Evolutionary conservation across 148 eudicot genomes (phyloP), one percentile per base, ranked within the genome.

Genomic region (Linanthus parryae): DNA sequence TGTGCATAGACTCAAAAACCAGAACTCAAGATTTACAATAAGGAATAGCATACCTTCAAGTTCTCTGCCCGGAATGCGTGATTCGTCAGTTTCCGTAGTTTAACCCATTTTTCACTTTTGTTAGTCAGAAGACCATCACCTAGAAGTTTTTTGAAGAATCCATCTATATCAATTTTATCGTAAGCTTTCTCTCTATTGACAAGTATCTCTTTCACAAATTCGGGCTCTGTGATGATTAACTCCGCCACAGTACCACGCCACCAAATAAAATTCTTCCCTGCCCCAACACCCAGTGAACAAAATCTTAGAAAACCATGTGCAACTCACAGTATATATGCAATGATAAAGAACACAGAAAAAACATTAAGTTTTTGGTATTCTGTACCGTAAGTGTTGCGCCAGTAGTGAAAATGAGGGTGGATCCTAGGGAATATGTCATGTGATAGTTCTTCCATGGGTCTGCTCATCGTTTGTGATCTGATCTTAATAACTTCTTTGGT

Each of bases 51-150:
- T 49, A 49, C 72, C 20, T 56, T 68, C 47, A 68, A 61, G 18
- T 42, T 48, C 29, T 68, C 58, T 9, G 47, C 58, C 42, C 38
- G 57, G 16, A 68, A 61, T 17, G 62, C 45, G 19, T 61, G 72
- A 37, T 68, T 68, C 3, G 67, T 67, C 4, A 68, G 22, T 52
- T 61, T 68, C 5, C 63, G 29, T 7, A 41, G 42, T 39, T 56
- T 61, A 13, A 41, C 48, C 67, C 67, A 68, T 21, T 68, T 68
- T 10, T 68, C 58, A 4, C 72, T 67, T 45, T 56, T 56, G 7
- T 53, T 20, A 15, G 62, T 24, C 0, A 53, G 31, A 20, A 56
- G 51, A n/a, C 72, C 67, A 14, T 61, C 62, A 31, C 72, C 72
- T 27, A 68, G 15, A 0, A 68, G 30, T 18, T 33, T 62, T 53